Evolutionary conservation across 768 basidiomycete species (phyloP), one percentile per base, ranked within the genome.

Genomic region (Paxillus rubicundulus): DNA sequence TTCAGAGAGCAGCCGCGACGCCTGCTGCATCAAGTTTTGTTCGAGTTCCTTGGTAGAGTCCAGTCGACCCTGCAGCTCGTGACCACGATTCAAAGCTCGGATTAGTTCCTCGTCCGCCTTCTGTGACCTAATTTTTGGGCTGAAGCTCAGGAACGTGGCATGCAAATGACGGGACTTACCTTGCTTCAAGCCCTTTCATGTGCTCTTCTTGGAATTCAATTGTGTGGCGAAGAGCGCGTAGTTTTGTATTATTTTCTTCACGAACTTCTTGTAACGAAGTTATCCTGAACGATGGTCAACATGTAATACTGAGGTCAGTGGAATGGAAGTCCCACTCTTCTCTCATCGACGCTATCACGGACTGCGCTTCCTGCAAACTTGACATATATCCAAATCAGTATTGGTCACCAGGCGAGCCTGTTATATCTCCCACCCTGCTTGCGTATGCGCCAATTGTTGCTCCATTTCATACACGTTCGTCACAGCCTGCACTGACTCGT

Each of bases 241-340:
- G 50, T 36, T 68, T 67, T 54, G 50, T 42, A 28, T 49, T 55
- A n/a, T 57, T 54, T 36, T 69, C 69, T 53, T 61, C 53, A 47
- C 47, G 50, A 28, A 63, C 47, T 44, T 56, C 59, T 40, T 71
- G 61, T 18, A 38, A 52, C 50, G 59, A 52, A 47, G 47, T 43
- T 47, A 68, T 61, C 50, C 68, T 69, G 47, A 30, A 43, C n/a
- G 30, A 47, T 41, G 45, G 49, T 59, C 21, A 68, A 34, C 32
- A 45, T 16, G 24, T 53, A 49, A 56, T 50, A 49, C 52, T 44
- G 40, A n/a, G 36, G 39, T 37, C 42, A 46, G 17, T 49, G 47
- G 54, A 60, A 61, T 60, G 59, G 66, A 68, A 66, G 41, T 34
- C 55, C 2, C 41, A 69, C 68, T 70, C 63, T 54, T 68, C 68